Evolutionary conservation across 768 basidiomycete genomes (phyloP), one percentile per base, ranked within the genome.

Genomic region (Mycena capillaripes): DNA sequence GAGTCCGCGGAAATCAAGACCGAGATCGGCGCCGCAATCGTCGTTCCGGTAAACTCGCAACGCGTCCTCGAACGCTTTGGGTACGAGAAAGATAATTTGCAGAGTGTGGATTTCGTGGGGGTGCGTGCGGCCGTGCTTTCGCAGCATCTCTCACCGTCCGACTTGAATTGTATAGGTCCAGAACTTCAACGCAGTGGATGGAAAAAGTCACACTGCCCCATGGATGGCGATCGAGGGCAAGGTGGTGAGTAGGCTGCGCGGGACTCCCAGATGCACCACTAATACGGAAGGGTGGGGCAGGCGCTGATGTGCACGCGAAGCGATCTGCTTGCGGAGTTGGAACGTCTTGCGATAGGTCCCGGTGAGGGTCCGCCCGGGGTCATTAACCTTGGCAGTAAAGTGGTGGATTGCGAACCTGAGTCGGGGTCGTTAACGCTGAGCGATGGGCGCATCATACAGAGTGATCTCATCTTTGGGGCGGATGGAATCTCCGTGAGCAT

Each of bases 401-500:
- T n/a, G n/a, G n/a, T n/a, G n/a, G n/a, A n/a, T n/a, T n/a, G n/a
- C n/a, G n/a, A n/a, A n/a, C n/a, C n/a, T n/a, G n/a, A n/a, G n/a
- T n/a, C n/a, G n/a, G n/a, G n/a, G n/a, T n/a, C n/a, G n/a, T n/a
- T n/a, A n/a, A n/a, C n/a, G n/a, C n/a, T n/a, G n/a, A n/a, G n/a
- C n/a, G n/a, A n/a, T n/a, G n/a, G n/a, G n/a, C n/a, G n/a, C n/a
- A n/a, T n/a, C n/a, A n/a, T n/a, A n/a, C n/a, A n/a, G n/a, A n/a
- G n/a, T n/a, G n/a, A n/a, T n/a, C n/a, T n/a, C n/a, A 40, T 69
- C 30, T 14, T 69, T 0, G 68, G 68, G 1, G 68, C 68, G 1
- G 68, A 69, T 46, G 68, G 68, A 5, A 69, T 69, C 46, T 4
- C 36, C 8, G 68, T 69, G 19, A 40, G 68, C 16, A 36, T 6